Evolutionary conservation across 2,329 filamentous ascomycete genomes (phyloP), one percentile per base, ranked within the genome.

Genomic region (Aschersonia sp.): DNA sequence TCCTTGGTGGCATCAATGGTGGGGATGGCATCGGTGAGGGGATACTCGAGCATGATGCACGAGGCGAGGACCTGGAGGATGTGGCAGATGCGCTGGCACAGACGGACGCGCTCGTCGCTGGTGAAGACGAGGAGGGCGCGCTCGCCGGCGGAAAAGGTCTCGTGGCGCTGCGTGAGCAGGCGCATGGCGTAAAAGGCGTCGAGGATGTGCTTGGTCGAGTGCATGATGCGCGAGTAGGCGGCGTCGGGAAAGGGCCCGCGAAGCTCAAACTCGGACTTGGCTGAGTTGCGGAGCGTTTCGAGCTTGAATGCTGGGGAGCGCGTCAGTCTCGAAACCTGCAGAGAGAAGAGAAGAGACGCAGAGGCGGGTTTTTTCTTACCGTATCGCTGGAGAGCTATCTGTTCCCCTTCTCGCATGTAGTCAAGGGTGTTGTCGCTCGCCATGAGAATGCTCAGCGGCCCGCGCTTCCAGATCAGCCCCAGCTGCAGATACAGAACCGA

Each of bases 101-200:
- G 73, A 52, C 89, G 80, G 8, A 76, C 78, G 47, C 92, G 78
- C 64, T 98, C 90, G 7, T 78, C 70, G 5, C 78, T 74, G 1
- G 92, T 97, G 61, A 85, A 88, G 52, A 78, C 74, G 39, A 98
- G 69, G 39, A 97, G 75, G 7, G 83, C 81, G 48, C 83, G 79
- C 66, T 97, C 90, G 4, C 90, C 89, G 30, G 83, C 77, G 3
- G 81, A 87, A 1, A 87, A 76, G 39, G 76, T 76, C 9, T 82
- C 70, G 50, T 90, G 85, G 58, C 89, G 90, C 58, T 85, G 75
- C 39, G 94, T 88, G 52, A 96, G 82, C 9, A 96, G 78, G 53
- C 90, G 94, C 87, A 98, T 95, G 46, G 89, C 87, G 59, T 97
- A 89, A 63, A 98, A 96, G 39, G 87, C 83, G 63, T 96, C 89